Percentiles rank a stretch among this genome's conserved stretches.
Evolutionary conservation across 2,329 filamentous ascomycete species (phyloP).

Genomic region (Scytalidium sp.): DNA sequence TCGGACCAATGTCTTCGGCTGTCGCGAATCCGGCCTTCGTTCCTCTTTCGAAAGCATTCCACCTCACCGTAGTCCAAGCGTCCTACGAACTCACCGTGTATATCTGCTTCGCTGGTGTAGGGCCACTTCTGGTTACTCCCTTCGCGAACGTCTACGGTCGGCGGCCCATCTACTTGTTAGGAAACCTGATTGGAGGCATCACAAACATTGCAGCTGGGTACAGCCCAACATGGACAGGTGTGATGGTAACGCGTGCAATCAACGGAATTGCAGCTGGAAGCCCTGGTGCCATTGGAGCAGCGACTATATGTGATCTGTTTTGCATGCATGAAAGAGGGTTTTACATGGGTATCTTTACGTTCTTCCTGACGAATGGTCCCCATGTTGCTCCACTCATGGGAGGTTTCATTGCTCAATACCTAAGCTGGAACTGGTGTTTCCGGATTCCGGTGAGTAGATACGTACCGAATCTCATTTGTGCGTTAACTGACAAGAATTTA

Average conservation of each 20-base stretch:
- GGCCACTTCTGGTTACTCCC: constrained; percentile 16
- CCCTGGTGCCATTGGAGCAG: constrained; percentile 6
- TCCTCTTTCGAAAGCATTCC: constrained; percentile 25
- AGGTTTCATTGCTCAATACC: constrained; percentile 24
- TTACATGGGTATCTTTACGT: constrained; percentile 16
- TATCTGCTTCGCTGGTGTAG: constrained; percentile 31
- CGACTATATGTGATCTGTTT: constrained; percentile 9
- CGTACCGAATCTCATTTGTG: not conserved
- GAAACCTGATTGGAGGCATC: constrained; percentile 4
- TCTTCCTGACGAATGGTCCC: constrained; percentile 9
- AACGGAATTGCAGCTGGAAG: constrained; percentile 5
- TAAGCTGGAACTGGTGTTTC: constrained; percentile 16
- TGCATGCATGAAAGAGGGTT: constrained; percentile 14
- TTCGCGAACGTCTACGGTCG: constrained; percentile 8
- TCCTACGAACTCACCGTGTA: constrained; percentile 31
- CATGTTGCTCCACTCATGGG: constrained; percentile 14
- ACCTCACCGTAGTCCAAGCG: constrained; percentile 27
- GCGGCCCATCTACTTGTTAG: constrained; percentile 5
- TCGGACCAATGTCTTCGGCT: constrained; percentile 26
- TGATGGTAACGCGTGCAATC: constrained; percentile 5
- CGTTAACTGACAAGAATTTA: not conserved
- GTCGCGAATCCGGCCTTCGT: constrained; percentile 31
- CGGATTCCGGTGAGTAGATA: constrained; percentile 6
- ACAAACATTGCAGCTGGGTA: constrained; percentile 8
- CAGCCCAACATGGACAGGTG: constrained; percentile 5